Percentiles rank a stretch among this genome's conserved stretches.
phyloP scores from a whole-genome alignment of 1,139 yeast genomes.

The Geotrichum siamense region DNA sequence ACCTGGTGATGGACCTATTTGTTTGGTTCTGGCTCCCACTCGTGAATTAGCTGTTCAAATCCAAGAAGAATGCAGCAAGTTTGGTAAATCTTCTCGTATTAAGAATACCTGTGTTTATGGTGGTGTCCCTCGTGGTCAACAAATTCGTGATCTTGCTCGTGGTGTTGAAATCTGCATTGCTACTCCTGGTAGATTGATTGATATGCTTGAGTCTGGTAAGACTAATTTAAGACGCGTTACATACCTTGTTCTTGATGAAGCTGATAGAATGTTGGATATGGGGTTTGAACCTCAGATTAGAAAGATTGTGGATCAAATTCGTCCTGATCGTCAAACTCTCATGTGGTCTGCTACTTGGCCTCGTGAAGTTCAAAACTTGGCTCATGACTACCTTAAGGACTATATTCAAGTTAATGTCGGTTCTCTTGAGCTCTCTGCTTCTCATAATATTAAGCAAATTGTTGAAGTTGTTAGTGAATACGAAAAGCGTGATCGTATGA shows the following conservation, averaged over 20 bases:
- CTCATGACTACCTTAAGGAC: constrained; percentile 83
- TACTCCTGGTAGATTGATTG: constrained; percentile 96
- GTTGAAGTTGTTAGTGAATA: constrained; percentile 87
- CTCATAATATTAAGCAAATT: constrained; percentile 89
- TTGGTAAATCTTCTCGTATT: constrained; percentile 84
- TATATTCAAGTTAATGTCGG: constrained; percentile 96
- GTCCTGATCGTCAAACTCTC: constrained; percentile 96
- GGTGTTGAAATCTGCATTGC: constrained; percentile 96
- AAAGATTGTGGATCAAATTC: constrained; percentile 88
- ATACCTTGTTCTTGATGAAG: constrained; percentile 93
- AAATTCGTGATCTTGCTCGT: constrained; percentile 87
- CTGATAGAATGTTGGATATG: constrained; percentile 85
- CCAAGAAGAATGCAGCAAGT: constrained; percentile 91
- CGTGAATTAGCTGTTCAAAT: constrained; percentile 98
- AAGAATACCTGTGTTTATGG: constrained; percentile 98
- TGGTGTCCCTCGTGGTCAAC: constrained; percentile 98
- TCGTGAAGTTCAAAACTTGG: constrained; percentile 87
- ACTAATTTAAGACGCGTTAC: constrained; percentile 95
- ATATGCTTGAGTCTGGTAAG: constrained; percentile 91
- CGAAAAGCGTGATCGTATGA: constrained; percentile 88
- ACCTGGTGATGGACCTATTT: constrained; percentile 97
- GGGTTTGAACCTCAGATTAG: constrained; percentile 96
- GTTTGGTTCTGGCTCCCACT: constrained; percentile 92
- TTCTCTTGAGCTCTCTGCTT: constrained; percentile 90
- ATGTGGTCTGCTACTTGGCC: constrained; percentile 99